Conservation (phyloP, 805 yeast species). For the Zygotorulaspora florentina region DNA sequence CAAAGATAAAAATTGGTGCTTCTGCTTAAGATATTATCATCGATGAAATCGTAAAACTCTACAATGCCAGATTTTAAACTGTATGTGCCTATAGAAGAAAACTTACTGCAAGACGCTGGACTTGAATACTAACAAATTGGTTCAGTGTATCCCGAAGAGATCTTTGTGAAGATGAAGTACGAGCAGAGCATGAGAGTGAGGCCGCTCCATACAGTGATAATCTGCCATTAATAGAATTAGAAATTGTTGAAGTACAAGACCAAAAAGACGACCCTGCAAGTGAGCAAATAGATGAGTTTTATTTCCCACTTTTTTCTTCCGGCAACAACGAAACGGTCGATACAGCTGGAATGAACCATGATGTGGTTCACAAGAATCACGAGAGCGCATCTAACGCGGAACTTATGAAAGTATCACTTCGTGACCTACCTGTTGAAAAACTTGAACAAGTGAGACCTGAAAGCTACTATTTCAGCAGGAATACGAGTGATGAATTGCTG, state of each 20-base stretch:
- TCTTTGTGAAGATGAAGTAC: conserved; percentile 15
- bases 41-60: neutral
- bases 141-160: conserved; percentile 25
- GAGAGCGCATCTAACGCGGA: conserved; percentile 14
- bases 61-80: conserved; percentile 14
- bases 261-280: conserved; percentile 4
- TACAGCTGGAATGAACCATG: neutral
- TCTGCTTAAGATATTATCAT: no score
- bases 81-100: conserved; percentile 13
- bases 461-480: conserved; percentile 23
- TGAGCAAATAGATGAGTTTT: conserved; percentile 23
- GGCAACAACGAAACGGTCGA: conserved; percentile 6
- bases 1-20: neutral
- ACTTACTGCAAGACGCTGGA: no score
- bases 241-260: conserved; percentile 25
- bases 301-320: conserved; percentile 31
- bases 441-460: conserved; percentile 23
- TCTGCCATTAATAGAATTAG: conserved; percentile 32
- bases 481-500: conserved; percentile 11
- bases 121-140: conserved; percentile 5
- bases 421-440: conserved; percentile 20
- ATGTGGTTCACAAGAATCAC: neutral
- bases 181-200: conserved; percentile 5
- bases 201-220: conserved; percentile 1
- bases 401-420: conserved; percentile 27